phyloP scores from a whole-genome alignment of 176 grass and related monocot species.

The Carex parvula region DNA sequence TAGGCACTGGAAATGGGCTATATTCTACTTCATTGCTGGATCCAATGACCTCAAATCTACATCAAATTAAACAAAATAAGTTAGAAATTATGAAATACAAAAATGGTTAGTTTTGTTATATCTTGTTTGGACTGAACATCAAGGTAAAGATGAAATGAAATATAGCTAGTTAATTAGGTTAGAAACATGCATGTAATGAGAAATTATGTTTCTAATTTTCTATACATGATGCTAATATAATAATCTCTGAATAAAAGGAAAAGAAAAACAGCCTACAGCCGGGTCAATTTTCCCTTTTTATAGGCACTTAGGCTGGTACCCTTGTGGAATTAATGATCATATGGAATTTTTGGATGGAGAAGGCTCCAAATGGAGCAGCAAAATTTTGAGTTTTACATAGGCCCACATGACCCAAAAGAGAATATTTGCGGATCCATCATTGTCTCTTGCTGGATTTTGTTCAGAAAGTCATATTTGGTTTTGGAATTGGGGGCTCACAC shows the following conservation, averaged over 20 bases:
- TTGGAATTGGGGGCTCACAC: constrained; percentile 5
- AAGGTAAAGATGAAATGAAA: neutral
- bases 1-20: constrained; percentile 94
- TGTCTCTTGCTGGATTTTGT: constrained; percentile 21
- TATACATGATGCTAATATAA: neutral
- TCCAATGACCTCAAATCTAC: constrained; percentile 64
- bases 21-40: constrained; percentile 63
- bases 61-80: neutral
- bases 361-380: constrained; percentile 10
- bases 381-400: neutral
- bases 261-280: neutral
- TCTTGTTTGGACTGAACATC: neutral
- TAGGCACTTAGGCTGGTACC: neutral
- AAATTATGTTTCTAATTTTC: no score
- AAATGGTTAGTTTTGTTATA: no score
- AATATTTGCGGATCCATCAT: constrained; percentile 15
- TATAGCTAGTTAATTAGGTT: neutral
- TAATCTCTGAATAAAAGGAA: neutral
- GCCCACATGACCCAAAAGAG: neutral
- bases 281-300: neutral
- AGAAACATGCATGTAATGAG: no score
- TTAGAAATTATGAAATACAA: neutral
- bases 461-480: constrained; percentile 2
- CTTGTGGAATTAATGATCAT: constrained; percentile 1
- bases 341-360: constrained; percentile 19